These are phyloP conservation scores for Eucalyptus leucophloia DNA, from an alignment of 345 rosid species.

Conservation along the genomic window DNA sequence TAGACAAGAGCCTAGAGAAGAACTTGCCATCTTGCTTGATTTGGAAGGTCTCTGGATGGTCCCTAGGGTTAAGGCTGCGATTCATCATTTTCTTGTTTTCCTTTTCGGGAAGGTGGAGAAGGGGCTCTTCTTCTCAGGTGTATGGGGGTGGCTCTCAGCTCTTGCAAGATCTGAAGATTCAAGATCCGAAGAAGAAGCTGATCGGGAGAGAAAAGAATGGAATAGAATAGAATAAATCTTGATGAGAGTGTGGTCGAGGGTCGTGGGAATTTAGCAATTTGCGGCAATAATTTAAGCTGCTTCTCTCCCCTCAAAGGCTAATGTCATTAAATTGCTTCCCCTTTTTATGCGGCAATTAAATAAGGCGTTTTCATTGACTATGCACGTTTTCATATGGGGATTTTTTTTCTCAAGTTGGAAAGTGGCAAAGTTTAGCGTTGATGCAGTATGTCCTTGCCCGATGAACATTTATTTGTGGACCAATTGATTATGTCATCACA, in stretches of 20 bases:
- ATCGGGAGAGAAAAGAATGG: neutral
- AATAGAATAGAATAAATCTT: neutral
- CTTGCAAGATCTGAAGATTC: neutral
- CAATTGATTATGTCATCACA: neutral
- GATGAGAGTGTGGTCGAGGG: neutral
- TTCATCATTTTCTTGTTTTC: neutral
- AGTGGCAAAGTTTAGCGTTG: neutral
- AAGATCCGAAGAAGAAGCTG: neutral
- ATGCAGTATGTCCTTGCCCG: neutral
- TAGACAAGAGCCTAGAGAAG: conserved; percentile 47
- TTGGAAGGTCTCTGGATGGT: neutral
- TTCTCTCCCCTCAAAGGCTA: neutral
- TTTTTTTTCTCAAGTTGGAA: neutral
- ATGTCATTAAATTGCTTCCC: neutral
- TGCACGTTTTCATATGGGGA: neutral
- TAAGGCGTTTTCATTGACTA: neutral
- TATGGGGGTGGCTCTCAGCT: neutral
- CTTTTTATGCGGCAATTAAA: neutral
- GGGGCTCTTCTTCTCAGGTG: neutral
- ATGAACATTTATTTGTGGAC: neutral
- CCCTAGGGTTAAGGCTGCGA: neutral
- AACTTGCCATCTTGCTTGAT: conserved; percentile 36
- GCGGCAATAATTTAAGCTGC: neutral
- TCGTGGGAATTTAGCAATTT: neutral
- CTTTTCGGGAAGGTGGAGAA: neutral